phyloP scores from a whole-genome alignment of 1,139 yeast species.

The Pneumocystis oryctolagi region DNA sequence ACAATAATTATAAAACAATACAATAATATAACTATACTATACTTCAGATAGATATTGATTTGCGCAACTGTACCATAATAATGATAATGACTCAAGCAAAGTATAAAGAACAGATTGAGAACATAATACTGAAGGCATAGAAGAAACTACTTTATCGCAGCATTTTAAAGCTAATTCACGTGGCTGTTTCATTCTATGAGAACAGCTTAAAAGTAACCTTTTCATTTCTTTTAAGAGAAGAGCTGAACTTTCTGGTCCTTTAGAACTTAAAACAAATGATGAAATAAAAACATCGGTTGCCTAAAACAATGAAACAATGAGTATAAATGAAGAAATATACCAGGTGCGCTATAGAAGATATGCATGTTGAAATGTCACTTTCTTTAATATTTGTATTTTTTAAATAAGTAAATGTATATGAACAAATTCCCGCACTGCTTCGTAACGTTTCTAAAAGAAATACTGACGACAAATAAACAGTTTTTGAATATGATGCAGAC shows the following conservation, averaged over 20 bases:
- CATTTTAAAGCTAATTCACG: constrained; percentile 73
- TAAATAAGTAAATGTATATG: constrained; percentile 57
- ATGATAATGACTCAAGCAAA: constrained; percentile 60
- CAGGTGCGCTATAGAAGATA: constrained; percentile 45
- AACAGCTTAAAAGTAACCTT: constrained; percentile 50
- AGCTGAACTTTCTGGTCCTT: background rate
- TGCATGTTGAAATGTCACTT: constrained; percentile 57
- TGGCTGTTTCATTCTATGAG: constrained; percentile 60
- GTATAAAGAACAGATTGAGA: constrained; percentile 60
- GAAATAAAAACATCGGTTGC: background rate
- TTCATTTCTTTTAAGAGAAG: constrained; percentile 29
- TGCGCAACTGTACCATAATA: constrained; percentile 62
- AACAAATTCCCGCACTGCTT: constrained; percentile 67
- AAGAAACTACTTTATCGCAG: constrained; percentile 51
- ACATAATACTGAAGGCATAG: constrained; percentile 71
- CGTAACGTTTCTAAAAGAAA: constrained; percentile 64
- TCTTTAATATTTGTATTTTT: constrained; percentile 71
- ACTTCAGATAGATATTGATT: constrained; percentile 48
- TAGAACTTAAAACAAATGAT: background rate
- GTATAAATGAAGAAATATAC: background rate
- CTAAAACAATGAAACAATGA: background rate
- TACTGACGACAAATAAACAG: constrained; percentile 79
- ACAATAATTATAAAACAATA: constrained; percentile 27
- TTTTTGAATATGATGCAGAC: constrained; percentile 56
- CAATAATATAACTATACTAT: background rate